Evolutionary conservation across 177 flowering plant species (phyloP).

Genomic region (Vitis hybrid): DNA sequence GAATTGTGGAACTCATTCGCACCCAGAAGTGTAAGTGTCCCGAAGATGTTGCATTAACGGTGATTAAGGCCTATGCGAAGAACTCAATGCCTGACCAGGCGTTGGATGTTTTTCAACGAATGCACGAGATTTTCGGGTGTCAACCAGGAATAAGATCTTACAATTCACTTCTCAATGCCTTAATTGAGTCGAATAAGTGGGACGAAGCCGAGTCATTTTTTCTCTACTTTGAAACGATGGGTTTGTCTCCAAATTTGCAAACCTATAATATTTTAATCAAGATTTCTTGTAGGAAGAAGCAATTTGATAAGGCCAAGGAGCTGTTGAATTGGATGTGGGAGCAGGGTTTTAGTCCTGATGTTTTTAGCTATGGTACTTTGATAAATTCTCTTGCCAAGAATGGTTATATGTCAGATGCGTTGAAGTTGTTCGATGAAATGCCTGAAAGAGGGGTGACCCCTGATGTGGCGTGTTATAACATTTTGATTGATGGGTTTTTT

Average conservation of each 20-base stretch:
- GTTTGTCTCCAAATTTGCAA: constrained; percentile 60
- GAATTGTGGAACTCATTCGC: constrained; percentile 51
- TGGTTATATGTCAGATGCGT: constrained; percentile 46
- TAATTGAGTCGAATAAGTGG: constrained; percentile 54
- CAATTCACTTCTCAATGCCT: constrained; percentile 70
- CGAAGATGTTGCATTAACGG: constrained; percentile 67
- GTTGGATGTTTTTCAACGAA: constrained; percentile 49
- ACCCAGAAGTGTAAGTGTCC: constrained; percentile 51
- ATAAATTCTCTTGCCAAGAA: constrained; percentile 48
- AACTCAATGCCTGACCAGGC: constrained; percentile 54
- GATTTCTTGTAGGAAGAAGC: constrained; percentile 51
- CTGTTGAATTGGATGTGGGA: constrained; percentile 54
- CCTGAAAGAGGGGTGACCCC: constrained; percentile 55
- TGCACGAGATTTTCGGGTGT: constrained; percentile 71
- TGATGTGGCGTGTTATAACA: constrained; percentile 77
- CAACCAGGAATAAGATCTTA: constrained; percentile 65
- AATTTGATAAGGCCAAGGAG: constrained; percentile 49
- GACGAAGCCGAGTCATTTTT: constrained; percentile 62
- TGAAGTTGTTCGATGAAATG: constrained; percentile 88
- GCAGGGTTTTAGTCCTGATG: constrained; percentile 49
- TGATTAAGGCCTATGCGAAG: constrained; percentile 13
- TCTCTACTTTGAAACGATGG: constrained; percentile 44
- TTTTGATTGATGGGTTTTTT: constrained; percentile 80
- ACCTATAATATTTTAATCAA: constrained; percentile 78
- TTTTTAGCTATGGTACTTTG: constrained; percentile 56